phyloP scores from a whole-genome alignment of 1,284 basidiomycete species.

The Pseudozyma sp. region DNA sequence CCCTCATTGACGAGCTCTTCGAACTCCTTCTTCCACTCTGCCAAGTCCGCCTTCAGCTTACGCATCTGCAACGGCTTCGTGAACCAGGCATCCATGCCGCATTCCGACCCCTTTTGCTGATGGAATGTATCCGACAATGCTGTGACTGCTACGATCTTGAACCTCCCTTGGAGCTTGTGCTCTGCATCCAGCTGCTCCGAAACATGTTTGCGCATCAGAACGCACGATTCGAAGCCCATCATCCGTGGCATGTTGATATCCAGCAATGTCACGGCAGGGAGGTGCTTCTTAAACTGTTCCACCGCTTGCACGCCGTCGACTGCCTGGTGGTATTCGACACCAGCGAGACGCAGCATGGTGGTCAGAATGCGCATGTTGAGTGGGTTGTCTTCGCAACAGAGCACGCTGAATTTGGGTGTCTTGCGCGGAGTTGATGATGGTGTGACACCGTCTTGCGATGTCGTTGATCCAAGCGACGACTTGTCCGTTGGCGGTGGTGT shows the following conservation, averaged over 20 bases:
- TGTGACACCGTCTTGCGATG: not conserved
- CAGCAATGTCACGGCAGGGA: conserved; percentile 49
- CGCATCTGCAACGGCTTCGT: conserved; percentile 50
- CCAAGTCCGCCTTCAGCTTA: conserved; percentile 28
- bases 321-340: conserved; percentile 46
- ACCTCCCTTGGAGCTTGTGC: conserved; percentile 4
- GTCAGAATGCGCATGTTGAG: conserved; percentile 57
- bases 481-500: conserved; percentile 3
- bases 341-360: conserved; percentile 38
- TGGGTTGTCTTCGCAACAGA: conserved; percentile 62
- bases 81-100: conserved; percentile 55
- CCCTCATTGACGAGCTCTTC: conserved; percentile 8
- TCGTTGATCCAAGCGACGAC: not conserved
- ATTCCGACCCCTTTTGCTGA: conserved; percentile 40
- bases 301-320: conserved; percentile 54
- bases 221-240: conserved; percentile 57
- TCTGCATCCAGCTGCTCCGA: conserved; percentile 4
- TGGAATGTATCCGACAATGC: conserved; percentile 41
- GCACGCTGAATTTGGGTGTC: conserved; percentile 36
- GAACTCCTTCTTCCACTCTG: conserved; percentile 36
- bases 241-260: conserved; percentile 62
- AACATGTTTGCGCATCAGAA: conserved; percentile 40
- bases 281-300: conserved; percentile 42
- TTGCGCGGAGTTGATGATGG: conserved; percentile 3
- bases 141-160: conserved; percentile 54